phyloP scores from a whole-genome alignment of 1,139 yeast genomes.

The Blastobotrys persicus region DNA sequence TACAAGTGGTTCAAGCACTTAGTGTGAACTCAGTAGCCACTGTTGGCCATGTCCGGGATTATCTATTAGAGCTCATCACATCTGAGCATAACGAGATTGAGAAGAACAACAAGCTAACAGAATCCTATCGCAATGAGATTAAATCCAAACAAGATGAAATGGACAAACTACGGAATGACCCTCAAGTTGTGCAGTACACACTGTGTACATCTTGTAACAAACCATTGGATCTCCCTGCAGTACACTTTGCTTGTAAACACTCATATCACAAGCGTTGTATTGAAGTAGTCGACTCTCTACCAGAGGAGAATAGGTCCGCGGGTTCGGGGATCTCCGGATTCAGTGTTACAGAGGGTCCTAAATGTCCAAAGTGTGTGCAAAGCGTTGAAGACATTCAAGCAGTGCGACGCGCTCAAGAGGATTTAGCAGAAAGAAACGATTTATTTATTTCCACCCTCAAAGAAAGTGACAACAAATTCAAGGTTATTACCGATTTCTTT shows the following conservation, averaged over 20 bases:
- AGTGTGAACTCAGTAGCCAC: conserved; percentile 64
- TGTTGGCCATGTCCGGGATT: conserved; percentile 70
- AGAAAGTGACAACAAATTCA: conserved; percentile 65
- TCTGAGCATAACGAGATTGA: conserved; percentile 62
- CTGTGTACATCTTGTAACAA: conserved; percentile 70
- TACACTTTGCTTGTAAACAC: conserved; percentile 85
- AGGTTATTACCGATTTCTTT: conserved; percentile 72
- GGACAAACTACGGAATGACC: conserved; percentile 50
- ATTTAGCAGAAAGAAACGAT: conserved; percentile 59
- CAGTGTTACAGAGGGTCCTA: conserved; percentile 23
- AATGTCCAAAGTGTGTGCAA: conserved; percentile 72
- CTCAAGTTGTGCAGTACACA: conserved; percentile 64
- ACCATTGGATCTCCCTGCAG: conserved; percentile 71
- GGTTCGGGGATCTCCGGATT: conserved; percentile 28
- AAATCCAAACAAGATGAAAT: conserved; percentile 53
- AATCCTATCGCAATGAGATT: conserved; percentile 69
- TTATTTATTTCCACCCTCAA: conserved; percentile 58
- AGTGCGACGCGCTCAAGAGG: conserved; percentile 58
- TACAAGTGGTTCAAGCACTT: conserved; percentile 71
- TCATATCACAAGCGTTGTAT: conserved; percentile 85
- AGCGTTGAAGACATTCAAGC: conserved; percentile 66
- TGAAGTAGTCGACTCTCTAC: conserved; percentile 29
- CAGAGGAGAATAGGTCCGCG: conserved; percentile 20
- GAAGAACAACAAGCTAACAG: conserved; percentile 64
- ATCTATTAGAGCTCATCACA: conserved; percentile 61